These are phyloP conservation scores for Sporisorium scitamineum DNA, from an alignment of 1,284 basidiomycete genomes.

Conservation along the genomic window DNA sequence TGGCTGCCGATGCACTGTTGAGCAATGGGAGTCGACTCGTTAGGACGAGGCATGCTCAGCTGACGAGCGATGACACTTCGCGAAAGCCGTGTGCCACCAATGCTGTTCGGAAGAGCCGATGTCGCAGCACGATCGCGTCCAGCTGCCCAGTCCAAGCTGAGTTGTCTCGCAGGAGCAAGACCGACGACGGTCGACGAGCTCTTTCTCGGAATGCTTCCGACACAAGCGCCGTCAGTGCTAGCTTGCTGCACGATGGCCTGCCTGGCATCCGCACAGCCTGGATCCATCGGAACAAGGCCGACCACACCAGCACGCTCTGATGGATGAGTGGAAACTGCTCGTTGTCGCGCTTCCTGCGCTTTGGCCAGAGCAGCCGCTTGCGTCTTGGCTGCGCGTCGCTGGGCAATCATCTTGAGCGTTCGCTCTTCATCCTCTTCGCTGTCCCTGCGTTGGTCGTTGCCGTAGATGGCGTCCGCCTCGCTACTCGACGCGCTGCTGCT, in stretches of 20 bases:
- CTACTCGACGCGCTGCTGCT: slow-evolving; percentile 60
- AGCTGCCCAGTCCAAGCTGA: slow-evolving; percentile 58
- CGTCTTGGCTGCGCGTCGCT: slow-evolving; percentile 53
- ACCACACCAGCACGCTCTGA: slow-evolving; percentile 4
- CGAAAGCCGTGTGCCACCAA: slow-evolving; percentile 39
- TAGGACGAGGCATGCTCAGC: slow-evolving; percentile 20
- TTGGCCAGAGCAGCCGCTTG: slow-evolving; percentile 33
- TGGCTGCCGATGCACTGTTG: neutral
- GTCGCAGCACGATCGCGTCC: slow-evolving; percentile 51
- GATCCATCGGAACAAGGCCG: slow-evolving; percentile 15
- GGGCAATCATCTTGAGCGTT: slow-evolving; percentile 62
- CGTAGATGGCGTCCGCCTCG: slow-evolving; percentile 31
- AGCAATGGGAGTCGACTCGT: slow-evolving; percentile 27
- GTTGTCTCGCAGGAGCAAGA: slow-evolving; percentile 26
- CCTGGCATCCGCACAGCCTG: slow-evolving; percentile 46
- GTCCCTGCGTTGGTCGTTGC: slow-evolving; percentile 19
- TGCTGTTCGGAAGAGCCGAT: slow-evolving; percentile 38
- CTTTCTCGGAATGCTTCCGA: slow-evolving; percentile 13
- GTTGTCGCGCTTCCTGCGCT: slow-evolving; percentile 26
- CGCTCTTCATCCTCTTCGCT: slow-evolving; percentile 65
- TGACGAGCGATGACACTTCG: slow-evolving; percentile 44
- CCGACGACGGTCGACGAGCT: slow-evolving; percentile 26
- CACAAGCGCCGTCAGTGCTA: neutral
- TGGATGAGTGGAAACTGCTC: neutral
- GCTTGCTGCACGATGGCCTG: slow-evolving; percentile 42